A percentile compares a stretch with the other conserved stretches of the same genome.
Evolutionary conservation across 352 stramenopile species (phyloP).

Genomic region (Phytophthora pini): DNA sequence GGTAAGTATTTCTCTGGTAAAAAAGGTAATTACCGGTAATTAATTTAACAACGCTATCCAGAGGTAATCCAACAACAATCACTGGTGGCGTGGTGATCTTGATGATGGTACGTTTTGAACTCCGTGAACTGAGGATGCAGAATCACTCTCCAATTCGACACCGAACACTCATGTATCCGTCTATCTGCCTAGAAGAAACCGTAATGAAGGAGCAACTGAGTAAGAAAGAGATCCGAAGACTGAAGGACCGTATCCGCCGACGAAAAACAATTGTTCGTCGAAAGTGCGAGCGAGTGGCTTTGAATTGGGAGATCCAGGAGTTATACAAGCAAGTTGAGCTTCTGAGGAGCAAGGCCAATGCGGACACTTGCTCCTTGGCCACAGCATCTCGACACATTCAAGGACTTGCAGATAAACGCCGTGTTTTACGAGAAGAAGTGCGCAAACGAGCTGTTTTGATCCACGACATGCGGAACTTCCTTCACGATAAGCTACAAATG

Average conservation of each 20-base stretch:
- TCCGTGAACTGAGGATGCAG: too few species aligned
- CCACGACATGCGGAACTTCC: neutral
- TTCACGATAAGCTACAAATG: neutral
- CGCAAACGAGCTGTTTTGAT: constrained; percentile 3
- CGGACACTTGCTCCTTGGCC: neutral
- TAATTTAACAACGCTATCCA: neutral
- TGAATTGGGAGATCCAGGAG: constrained; percentile 2
- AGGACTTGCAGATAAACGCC: constrained; percentile 4
- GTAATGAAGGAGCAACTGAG: neutral
- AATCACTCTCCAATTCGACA: too few species aligned
- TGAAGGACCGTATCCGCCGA: constrained; percentile 19
- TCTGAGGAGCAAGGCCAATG: neutral
- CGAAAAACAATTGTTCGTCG: constrained; percentile 4
- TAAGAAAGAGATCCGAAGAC: constrained; percentile 8
- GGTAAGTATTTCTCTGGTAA: too few species aligned
- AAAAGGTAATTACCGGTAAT: too few species aligned
- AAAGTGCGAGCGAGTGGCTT: constrained; percentile 9
- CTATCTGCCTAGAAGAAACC: neutral
- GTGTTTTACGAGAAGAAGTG: constrained; percentile 11
- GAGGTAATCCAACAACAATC: neutral
- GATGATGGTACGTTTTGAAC: neutral
- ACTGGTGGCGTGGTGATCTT: neutral
- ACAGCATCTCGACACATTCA: neutral
- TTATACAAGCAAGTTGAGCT: constrained; percentile 5
- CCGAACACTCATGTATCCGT: neutral